Evolutionary conservation across 106 monocot genomes (phyloP).

Genomic region (Dendrobium officinale): DNA sequence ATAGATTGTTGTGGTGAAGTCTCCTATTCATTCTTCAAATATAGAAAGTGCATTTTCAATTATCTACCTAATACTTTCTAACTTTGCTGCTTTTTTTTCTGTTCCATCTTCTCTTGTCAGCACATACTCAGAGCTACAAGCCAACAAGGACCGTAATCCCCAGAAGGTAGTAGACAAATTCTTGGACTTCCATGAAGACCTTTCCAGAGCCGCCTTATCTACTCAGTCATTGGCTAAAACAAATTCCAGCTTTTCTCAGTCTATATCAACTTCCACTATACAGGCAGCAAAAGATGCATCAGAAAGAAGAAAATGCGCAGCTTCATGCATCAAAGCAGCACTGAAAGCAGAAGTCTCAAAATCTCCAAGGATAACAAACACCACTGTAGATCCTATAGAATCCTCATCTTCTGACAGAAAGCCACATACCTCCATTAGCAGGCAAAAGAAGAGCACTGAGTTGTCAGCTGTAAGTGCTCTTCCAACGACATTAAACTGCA

Average conservation of each 20-base stretch:
- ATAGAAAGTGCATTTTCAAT: too few relatives aligned
- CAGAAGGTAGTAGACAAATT: constrained; percentile 28
- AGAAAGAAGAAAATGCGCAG: constrained; percentile 32
- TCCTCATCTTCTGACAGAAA: background rate
- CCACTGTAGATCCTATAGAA: background rate
- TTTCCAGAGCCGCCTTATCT: constrained; percentile 17
- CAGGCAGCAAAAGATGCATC: constrained; percentile 18
- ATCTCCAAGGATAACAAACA: constrained; percentile 9
- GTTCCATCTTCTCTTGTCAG: constrained; percentile 18
- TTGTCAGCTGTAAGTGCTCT: background rate
- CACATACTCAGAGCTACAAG: constrained; percentile 36
- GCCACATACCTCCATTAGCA: background rate
- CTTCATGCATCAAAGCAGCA: constrained; percentile 50
- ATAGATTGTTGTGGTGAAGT: too few relatives aligned
- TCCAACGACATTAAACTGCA: background rate
- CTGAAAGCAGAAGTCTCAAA: constrained; percentile 30
- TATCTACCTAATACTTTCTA: too few relatives aligned
- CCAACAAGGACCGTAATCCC: constrained; percentile 32
- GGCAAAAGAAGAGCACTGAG: constrained; percentile 17
- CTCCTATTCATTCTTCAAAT: too few relatives aligned
- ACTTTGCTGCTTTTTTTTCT: too few relatives aligned
- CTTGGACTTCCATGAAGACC: constrained; percentile 34
- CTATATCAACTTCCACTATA: constrained; percentile 11
- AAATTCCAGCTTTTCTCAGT: background rate
- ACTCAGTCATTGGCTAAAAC: constrained; percentile 23